Evolutionary conservation across 176 grass and related monocot species (phyloP).

Genomic region (Otatea glauca): DNA sequence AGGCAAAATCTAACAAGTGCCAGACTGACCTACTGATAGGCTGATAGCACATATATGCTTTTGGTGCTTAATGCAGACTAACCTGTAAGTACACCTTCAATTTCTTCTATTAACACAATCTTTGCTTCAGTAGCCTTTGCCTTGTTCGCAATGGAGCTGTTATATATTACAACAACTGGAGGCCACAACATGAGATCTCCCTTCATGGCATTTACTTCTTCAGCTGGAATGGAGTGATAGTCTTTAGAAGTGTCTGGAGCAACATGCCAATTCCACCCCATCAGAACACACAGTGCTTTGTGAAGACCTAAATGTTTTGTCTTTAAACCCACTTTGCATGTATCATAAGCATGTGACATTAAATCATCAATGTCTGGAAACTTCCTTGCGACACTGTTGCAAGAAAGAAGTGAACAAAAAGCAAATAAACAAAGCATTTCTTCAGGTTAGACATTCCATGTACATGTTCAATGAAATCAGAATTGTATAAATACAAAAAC

Average conservation of each 20-base stretch:
- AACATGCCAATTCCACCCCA: constrained; percentile 90
- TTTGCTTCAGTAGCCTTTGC: constrained; percentile 41
- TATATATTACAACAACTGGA: constrained; percentile 78
- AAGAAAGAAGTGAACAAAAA: constrained; percentile 50
- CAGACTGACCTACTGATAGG: not conserved
- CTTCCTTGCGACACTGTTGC: constrained; percentile 66
- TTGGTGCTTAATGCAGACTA: constrained; percentile 41
- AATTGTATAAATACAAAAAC: constrained; percentile 30
- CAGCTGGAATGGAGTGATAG: constrained; percentile 55
- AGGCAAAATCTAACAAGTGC: constrained; percentile 15
- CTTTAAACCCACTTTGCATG: constrained; percentile 70
- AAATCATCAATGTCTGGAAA: constrained; percentile 70
- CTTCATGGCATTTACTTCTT: constrained; percentile 68
- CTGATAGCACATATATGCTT: constrained; percentile 9
- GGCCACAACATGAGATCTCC: constrained; percentile 91
- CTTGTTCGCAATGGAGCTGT: constrained; percentile 55
- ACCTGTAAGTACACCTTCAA: constrained; percentile 78
- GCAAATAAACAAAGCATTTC: constrained; percentile 48
- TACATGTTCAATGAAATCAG: constrained; percentile 32
- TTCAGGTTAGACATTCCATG: constrained; percentile 44
- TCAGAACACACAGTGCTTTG: constrained; percentile 89
- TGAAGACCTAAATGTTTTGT: constrained; percentile 86
- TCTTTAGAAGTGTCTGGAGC: constrained; percentile 72
- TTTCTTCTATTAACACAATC: constrained; percentile 55
- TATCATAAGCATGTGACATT: constrained; percentile 64